These are phyloP conservation scores for rapeseed (Brassica napus) DNA, from an alignment of 345 rosid species.

Conservation along the genomic window Da-Ae NC_063445.1:1352501-1353000, in stretches of 20 bases:
- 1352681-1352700: slow-evolving; percentile 51
- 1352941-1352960: background rate
- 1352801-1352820: too few relatives aligned
- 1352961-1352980: slow-evolving; percentile 42
- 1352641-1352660: background rate
- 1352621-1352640: background rate
- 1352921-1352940: background rate
- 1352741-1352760: slow-evolving; percentile 95
- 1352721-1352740: slow-evolving; percentile 97
- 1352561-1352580: slow-evolving; percentile 90
- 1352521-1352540: slow-evolving; percentile 84
- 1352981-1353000: slow-evolving; percentile 94
- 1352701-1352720: slow-evolving; percentile 97
- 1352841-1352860: background rate
- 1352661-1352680: background rate
- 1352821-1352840: too few relatives aligned
- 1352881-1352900: background rate
- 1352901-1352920: slow-evolving; percentile 15
- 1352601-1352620: slow-evolving; percentile 64
- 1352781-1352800: slow-evolving; percentile 23
- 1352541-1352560: slow-evolving; percentile 97
- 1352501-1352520: slow-evolving; percentile 10
- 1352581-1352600: slow-evolving; percentile 94
- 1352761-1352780: slow-evolving; percentile 90
- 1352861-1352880: background rate